Conservation (phyloP, 352 stramenopile genomes). For the Phytophthora tentaculata region DNA sequence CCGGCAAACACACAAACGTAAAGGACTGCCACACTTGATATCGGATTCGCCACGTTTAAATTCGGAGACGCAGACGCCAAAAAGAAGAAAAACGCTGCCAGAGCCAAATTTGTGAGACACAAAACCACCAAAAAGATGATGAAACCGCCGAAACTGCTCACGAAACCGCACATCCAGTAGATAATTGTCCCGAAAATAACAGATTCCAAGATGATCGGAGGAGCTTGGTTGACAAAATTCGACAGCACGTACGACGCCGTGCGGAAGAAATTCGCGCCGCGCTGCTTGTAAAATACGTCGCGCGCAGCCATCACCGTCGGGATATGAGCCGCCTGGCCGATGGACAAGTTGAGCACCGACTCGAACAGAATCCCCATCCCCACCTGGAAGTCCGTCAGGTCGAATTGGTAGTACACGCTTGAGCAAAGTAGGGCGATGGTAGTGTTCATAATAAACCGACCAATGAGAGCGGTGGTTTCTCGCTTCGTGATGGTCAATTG, state of each 20-base stretch:
- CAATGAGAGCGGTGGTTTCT: constrained; percentile 29
- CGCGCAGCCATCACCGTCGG: constrained; percentile 56
- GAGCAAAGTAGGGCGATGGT: constrained; percentile 37
- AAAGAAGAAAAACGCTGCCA: constrained; percentile 43
- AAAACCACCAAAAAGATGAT: constrained; percentile 33
- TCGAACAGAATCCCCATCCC: constrained; percentile 71
- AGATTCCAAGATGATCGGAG: constrained; percentile 10
- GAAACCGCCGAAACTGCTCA: constrained; percentile 3
- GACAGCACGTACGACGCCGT: constrained; percentile 16
- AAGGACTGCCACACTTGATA: constrained; percentile 39
- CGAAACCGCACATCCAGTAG: constrained; percentile 75
- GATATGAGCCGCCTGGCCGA: constrained; percentile 64
- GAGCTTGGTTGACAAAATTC: background rate
- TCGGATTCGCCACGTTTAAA: constrained; percentile 41
- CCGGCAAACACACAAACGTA: constrained; percentile 41
- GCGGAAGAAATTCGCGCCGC: constrained; percentile 22
- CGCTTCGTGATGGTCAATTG: constrained; percentile 31
- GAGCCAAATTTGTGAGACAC: background rate
- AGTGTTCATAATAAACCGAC: constrained; percentile 31
- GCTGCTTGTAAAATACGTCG: constrained; percentile 38
- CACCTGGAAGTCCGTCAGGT: constrained; percentile 26
- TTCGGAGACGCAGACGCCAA: constrained; percentile 28
- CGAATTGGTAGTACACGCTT: constrained; percentile 36
- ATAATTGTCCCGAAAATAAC: constrained; percentile 73
- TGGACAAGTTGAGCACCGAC: constrained; percentile 56